Base-by-base conservation (phyloP, 805 yeast species). In the Saturnispora kantuleensis region DNA sequence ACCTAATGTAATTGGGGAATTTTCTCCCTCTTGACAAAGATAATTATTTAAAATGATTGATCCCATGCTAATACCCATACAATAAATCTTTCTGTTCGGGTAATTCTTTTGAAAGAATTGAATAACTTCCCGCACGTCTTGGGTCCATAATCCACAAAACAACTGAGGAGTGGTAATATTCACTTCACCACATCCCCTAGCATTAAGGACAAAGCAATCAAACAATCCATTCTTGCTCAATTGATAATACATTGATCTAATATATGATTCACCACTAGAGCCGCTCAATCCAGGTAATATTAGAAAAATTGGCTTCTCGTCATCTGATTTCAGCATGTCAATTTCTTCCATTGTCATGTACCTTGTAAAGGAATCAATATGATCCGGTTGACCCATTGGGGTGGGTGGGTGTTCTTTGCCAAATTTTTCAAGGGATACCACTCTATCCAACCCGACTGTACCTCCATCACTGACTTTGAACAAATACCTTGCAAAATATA, bases 51-150 rank as follows among this genome's bases (percentile, higher is more conserved):
- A 65, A 30, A 85, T 70, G 3, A 80, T 71, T 0, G 83, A 89
- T 2, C 95, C 95, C 44, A 85, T 70, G n/a, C 89, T 81, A 55
- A 80, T 81, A 3, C 95, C 95, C n/a, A 76, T 77, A 30, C 80
- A 71, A 55, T 73, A 79, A 46, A 83, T 74, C 17, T 74, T 66
- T n/a, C 85, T 75, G 42, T 70, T 63, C 1, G 94, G 90, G 56
- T 69, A 81, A 39, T 65, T 57, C 36, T 49, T 47, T 35, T 70
- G 65, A 52, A 85, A 60, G 30, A 72, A 71, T 41, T 69, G 62
- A 42, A 85, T 66, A 8, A 77, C 70, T 44, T 67, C 71, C 42
- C 80, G 67, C 31, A 85, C 59, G 62, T 85, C 95, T 46, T 76
- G 79, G 1, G 85, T 77, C 74, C 88, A 79, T 26, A 76, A 69